phyloP scores from a whole-genome alignment of 768 basidiomycete genomes.

The Candolleomyces efflorescens region DNA sequence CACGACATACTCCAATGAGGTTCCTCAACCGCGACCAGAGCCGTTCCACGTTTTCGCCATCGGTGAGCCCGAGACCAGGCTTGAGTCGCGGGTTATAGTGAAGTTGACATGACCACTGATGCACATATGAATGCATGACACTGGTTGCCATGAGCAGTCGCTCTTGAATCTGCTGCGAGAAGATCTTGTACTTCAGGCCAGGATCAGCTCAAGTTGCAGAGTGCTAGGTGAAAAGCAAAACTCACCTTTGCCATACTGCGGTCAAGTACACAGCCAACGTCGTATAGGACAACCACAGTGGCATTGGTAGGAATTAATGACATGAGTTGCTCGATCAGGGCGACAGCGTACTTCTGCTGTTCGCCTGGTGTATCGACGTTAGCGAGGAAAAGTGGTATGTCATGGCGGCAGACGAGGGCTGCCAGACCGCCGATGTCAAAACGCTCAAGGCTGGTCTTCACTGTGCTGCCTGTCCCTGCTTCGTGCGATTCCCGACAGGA shows the following conservation, averaged over 20 bases:
- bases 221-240: neutral
- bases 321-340: conserved; percentile 27
- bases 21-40: conserved; percentile 30
- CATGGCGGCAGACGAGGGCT: conserved; percentile 6
- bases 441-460: conserved; percentile 11
- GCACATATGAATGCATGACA: conserved; percentile 32
- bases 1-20: conserved; percentile 26
- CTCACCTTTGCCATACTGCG: conserved; percentile 22
- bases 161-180: conserved; percentile 12
- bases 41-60: conserved; percentile 31
- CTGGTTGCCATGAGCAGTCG: conserved; percentile 24
- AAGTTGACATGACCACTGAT: conserved; percentile 28
- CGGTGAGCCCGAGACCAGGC: conserved; percentile 21
- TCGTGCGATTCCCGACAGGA: conserved; percentile 28
- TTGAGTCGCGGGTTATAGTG: conserved; percentile 26
- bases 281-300: conserved; percentile 21
- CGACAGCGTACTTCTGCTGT: conserved; percentile 32
- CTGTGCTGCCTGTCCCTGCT: conserved; percentile 20
- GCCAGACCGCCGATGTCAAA: conserved; percentile 5
- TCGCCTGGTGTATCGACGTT: conserved; percentile 27
- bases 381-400: conserved; percentile 1
- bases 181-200: conserved; percentile 21
- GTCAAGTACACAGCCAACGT: conserved; percentile 28
- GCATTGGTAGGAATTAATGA: conserved; percentile 18
- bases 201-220: neutral